A percentile compares a stretch with the other conserved stretches of the same genome.
Evolutionary conservation across 129 eudicot genomes (phyloP).

Genomic region (Tanacetum coccineum): DNA sequence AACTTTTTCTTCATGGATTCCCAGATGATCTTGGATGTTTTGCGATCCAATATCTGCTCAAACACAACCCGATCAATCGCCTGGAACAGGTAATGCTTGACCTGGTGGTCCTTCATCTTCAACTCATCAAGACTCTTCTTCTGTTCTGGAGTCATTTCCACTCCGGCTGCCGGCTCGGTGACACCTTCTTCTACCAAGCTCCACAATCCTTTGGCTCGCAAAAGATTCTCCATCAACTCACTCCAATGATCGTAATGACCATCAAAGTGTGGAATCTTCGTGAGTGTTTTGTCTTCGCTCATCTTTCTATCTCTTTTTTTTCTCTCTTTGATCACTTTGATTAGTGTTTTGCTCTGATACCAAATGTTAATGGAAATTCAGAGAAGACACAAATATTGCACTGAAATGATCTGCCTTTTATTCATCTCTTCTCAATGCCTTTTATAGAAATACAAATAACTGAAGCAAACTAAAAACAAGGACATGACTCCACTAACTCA

Average conservation of each 20-base stretch:
- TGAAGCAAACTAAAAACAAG: too few relatives aligned
- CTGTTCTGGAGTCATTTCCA: neutral
- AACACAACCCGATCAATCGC: neutral
- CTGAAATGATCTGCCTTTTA: too few relatives aligned
- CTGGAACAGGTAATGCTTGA: neutral
- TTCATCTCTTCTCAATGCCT: too few relatives aligned
- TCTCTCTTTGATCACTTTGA: too few relatives aligned
- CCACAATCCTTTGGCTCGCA: neutral
- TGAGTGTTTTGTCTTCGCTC: slow-evolving; percentile 24
- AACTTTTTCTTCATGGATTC: neutral
- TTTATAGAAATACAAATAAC: too few relatives aligned
- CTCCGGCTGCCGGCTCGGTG: neutral
- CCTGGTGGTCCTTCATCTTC: neutral
- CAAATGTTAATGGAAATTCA: too few relatives aligned
- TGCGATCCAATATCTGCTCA: neutral
- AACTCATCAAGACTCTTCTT: neutral
- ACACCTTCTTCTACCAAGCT: neutral
- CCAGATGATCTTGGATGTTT: neutral
- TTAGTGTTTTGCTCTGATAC: too few relatives aligned
- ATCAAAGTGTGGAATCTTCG: neutral
- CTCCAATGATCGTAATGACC: slow-evolving; percentile 14
- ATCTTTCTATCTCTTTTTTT: neutral
- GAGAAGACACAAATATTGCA: too few relatives aligned
- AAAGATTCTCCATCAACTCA: neutral
- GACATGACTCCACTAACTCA: too few relatives aligned